A percentile compares a stretch with the other conserved stretches of the same genome.
These are phyloP conservation scores for Cystobasidium slooffiae DNA, from an alignment of 1,284 basidiomycete species.

Conservation along the genomic window DNA sequence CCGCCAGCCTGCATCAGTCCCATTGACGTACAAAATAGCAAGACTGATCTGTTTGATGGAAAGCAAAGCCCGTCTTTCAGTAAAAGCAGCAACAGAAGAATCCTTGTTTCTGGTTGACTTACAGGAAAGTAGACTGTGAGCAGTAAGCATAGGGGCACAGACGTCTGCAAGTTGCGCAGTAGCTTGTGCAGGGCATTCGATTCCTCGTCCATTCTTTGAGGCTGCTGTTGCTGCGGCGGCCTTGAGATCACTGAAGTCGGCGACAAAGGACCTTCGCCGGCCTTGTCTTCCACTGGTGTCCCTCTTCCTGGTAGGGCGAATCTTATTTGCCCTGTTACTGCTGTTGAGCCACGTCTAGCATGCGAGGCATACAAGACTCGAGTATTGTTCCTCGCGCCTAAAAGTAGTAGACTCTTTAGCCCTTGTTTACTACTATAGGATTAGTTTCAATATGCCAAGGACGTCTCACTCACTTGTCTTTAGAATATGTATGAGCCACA, in stretches of 20 bases:
- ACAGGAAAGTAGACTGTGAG: neutral
- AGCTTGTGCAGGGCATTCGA: neutral
- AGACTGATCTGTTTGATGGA: neutral
- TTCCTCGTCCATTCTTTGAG: neutral
- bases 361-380: neutral
- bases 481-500: too few species aligned
- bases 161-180: neutral
- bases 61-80: neutral
- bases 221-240: neutral
- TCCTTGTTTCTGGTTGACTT: neutral
- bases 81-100: neutral
- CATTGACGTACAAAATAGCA: neutral
- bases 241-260: too few species aligned
- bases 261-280: too few species aligned
- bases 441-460: too few species aligned
- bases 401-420: too few species aligned
- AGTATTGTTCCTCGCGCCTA: too few species aligned
- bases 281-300: neutral
- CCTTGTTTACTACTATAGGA: too few species aligned
- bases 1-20: neutral
- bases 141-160: neutral
- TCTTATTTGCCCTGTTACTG: neutral
- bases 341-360: neutral
- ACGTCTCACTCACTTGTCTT: too few species aligned
- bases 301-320: neutral